A percentile compares a stretch with the other conserved stretches of the same genome.
Evolutionary conservation across 2,329 filamentous ascomycete species (phyloP).

Genomic region (Pseudogymnoascus pannorum): DNA sequence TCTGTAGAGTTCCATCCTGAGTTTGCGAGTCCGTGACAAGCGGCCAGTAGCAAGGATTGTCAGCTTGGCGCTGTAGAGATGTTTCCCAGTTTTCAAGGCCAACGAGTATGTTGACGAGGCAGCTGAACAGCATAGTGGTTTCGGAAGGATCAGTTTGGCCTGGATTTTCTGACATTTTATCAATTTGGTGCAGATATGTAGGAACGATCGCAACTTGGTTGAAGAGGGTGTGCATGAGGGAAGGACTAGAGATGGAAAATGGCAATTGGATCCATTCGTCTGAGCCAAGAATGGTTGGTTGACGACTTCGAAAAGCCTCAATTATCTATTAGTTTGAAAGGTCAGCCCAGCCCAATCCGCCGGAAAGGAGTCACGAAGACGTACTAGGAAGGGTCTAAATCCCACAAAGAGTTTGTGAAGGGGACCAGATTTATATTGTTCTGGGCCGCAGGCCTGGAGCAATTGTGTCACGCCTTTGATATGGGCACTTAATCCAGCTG

Average conservation of each 20-base stretch:
- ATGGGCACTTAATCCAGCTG: constrained; percentile 27
- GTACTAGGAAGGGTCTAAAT: constrained; percentile 34
- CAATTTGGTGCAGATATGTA: constrained; percentile 21
- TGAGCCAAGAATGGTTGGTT: background rate
- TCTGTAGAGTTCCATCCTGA: background rate
- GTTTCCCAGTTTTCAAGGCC: constrained; percentile 13
- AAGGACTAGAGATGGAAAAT: constrained; percentile 23
- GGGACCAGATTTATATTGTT: constrained; percentile 28
- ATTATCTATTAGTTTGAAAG: background rate
- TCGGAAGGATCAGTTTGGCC: background rate
- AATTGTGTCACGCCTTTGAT: constrained; percentile 30
- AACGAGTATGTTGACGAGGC: background rate
- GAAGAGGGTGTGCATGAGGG: constrained; percentile 30
- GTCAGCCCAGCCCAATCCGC: background rate
- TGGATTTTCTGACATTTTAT: constrained; percentile 13
- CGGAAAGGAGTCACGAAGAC: constrained; percentile 10
- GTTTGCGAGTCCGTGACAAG: background rate
- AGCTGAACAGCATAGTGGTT: background rate
- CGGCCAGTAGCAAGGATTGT: background rate
- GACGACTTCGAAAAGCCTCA: background rate
- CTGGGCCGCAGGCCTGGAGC: constrained; percentile 28
- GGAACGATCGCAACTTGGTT: constrained; percentile 27
- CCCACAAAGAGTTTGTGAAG: constrained; percentile 34
- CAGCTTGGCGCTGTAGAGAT: background rate
- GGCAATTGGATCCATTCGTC: constrained; percentile 28